Percentiles rank a stretch among this genome's conserved stretches.
These are phyloP conservation scores for Pythium rishiriense DNA, from an alignment of 352 stramenopile species.

Conservation along the genomic window DNA sequence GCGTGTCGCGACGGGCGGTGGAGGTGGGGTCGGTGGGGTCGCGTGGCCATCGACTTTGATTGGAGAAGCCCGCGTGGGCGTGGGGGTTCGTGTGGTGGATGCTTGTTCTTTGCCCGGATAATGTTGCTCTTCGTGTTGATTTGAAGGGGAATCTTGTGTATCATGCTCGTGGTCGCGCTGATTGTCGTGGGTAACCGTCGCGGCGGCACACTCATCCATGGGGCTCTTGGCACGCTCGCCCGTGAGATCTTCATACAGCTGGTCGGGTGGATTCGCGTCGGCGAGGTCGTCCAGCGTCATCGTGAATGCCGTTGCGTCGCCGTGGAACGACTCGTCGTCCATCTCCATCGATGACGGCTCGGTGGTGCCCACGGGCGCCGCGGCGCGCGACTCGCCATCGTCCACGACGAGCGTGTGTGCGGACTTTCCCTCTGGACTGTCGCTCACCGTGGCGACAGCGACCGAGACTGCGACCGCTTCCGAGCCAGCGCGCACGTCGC, in stretches of 20 bases:
- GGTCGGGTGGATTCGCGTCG: constrained; percentile 13
- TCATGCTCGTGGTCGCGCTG: not conserved
- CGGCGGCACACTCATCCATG: not conserved
- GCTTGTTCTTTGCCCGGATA: not conserved
- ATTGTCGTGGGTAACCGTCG: not conserved
- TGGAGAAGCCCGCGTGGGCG: not conserved
- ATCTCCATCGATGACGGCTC: constrained; percentile 11
- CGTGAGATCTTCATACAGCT: constrained; percentile 21
- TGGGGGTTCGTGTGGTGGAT: not conserved
- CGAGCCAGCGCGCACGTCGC: not conserved
- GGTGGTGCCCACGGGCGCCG: not conserved
- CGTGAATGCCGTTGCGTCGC: constrained; percentile 14
- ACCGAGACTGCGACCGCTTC: not conserved
- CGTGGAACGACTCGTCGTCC: constrained; percentile 18
- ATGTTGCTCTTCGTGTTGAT: not conserved
- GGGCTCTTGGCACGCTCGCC: not conserved
- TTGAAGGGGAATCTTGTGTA: not conserved
- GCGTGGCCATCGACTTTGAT: not conserved
- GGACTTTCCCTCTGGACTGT: not conserved
- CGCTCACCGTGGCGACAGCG: not conserved
- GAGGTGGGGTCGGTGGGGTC: not conserved
- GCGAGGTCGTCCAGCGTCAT: constrained; percentile 25
- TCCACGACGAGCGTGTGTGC: not conserved
- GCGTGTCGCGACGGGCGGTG: not conserved
- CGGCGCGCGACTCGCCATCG: too few species aligned